Evolutionary conservation across 768 basidiomycete genomes (phyloP).

Genomic region (Suillus placidus): DNA sequence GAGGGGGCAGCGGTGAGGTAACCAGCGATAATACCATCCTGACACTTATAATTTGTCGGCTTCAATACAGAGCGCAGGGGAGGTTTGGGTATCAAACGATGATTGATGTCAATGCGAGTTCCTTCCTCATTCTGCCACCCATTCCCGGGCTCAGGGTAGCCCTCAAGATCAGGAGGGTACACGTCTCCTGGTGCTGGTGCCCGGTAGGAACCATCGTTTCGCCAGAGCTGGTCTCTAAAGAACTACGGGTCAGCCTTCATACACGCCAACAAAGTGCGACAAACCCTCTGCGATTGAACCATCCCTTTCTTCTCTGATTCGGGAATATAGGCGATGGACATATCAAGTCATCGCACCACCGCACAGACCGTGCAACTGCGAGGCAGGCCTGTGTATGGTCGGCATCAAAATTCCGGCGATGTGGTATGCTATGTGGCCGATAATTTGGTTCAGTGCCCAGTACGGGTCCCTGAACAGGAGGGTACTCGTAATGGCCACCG

Average conservation of each 20-base stretch:
- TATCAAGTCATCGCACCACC: conserved; percentile 74
- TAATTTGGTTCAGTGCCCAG: conserved; percentile 26
- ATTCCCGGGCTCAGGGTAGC: conserved; percentile 69
- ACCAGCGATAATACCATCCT: conserved; percentile 35
- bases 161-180: conserved; percentile 70
- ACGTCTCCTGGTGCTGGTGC: conserved; percentile 55
- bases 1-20: conserved; percentile 35
- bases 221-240: conserved; percentile 81
- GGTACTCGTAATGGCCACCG: conserved; percentile 28
- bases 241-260: conserved; percentile 17
- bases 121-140: conserved; percentile 90
- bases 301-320: conserved; percentile 67
- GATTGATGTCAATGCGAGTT: conserved; percentile 75
- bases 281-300: conserved; percentile 80
- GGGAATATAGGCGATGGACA: conserved; percentile 74
- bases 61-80: conserved; percentile 78
- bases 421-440: conserved; percentile 34
- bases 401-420: conserved; percentile 46
- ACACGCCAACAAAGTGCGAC: conserved; percentile 27
- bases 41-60: conserved; percentile 36
- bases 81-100: conserved; percentile 72
- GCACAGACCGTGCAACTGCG: conserved; percentile 51
- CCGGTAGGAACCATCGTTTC: conserved; percentile 76
- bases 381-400: conserved; percentile 34
- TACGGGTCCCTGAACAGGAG: conserved; percentile 22